Evolutionary conservation across 1,284 basidiomycete species (phyloP), one percentile per base, ranked within the genome.

Genomic region (Ganoderma lingzhi): DNA sequence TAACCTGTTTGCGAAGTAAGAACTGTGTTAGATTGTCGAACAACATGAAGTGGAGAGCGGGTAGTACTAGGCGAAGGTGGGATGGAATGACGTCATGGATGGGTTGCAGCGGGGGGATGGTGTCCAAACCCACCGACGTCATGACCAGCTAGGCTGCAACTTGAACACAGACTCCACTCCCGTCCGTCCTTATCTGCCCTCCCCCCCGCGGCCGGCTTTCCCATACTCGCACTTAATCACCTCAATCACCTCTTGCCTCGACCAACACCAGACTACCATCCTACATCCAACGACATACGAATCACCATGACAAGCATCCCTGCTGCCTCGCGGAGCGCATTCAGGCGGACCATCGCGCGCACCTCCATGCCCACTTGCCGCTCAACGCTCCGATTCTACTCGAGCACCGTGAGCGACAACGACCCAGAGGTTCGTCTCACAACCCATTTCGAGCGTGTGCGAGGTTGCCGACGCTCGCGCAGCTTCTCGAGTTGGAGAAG

Each of bases 321-420:
- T 2, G 30, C 41, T 45, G 32, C 32, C 44, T 48, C 62, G 5
- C 32, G 62, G 9, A 51, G 30, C 45, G 62, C 45, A 19, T 51
- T 63, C 30, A 63, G 19, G 45, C 62, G 62, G 32, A 35, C 45
- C 30, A 1, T 63, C 23, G 44, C 14, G 41, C 61, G 61, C 61
- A 30, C n/a, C 15, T 39, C 39, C 41, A 23, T 23, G n/a, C 42
- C 39, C 23, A 15, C 39, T 30, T 30, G 30, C 53, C 53, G 53
- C 15, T 56, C 53, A 2, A 35, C 69, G 35, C 70, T 71, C 42
- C 73, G 63, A 23, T 56, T 32, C 68, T 70, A 74, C 61, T 70
- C 73, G 5, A 91, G 90, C 79, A 87, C 88, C n/a, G 85, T 89
- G 82, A 88, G 89, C 70, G 87, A 87, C 62, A 89, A 90, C 72